These are phyloP conservation scores for Tolypocladium tropicale DNA, from an alignment of 2,329 filamentous ascomycete genomes.

Conservation along the genomic window DNA sequence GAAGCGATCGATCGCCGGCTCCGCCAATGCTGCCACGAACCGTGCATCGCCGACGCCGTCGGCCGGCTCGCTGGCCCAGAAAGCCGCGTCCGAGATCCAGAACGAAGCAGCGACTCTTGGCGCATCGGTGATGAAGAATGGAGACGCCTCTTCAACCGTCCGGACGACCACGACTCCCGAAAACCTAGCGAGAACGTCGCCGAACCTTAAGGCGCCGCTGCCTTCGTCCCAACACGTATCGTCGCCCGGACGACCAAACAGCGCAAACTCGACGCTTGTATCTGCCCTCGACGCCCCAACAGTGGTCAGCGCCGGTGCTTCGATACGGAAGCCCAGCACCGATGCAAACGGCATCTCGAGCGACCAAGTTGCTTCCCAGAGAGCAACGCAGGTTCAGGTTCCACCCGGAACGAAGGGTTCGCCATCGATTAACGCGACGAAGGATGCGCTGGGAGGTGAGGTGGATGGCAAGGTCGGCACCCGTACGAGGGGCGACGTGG, in stretches of 20 bases:
- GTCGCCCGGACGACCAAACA: not conserved
- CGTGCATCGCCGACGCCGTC: constrained; percentile 4
- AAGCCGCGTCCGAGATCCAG: constrained; percentile 4
- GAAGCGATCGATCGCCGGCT: constrained; percentile 25
- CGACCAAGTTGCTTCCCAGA: constrained; percentile 1
- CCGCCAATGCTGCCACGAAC: constrained; percentile 11
- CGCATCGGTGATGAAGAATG: constrained; percentile 4
- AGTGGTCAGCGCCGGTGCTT: not conserved
- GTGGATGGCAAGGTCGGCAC: not conserved
- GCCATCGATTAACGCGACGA: constrained; percentile 6
- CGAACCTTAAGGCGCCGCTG: not conserved
- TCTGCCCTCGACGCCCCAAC: not conserved
- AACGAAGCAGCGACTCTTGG: constrained; percentile 6
- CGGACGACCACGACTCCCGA: constrained; percentile 6
- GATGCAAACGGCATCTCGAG: not conserved
- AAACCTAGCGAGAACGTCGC: constrained; percentile 5
- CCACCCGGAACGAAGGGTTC: constrained; percentile 20
- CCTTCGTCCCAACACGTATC: not conserved
- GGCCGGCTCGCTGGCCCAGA: constrained; percentile 3
- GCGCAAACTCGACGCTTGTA: not conserved
- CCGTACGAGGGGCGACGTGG: not conserved
- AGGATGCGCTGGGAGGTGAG: not conserved
- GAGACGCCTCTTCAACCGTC: constrained; percentile 3
- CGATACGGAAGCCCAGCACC: not conserved
- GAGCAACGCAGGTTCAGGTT: constrained; percentile 19